A percentile compares a stretch with the other conserved stretches of the same genome.
These are phyloP conservation scores for Penicillium sp. DNA, from an alignment of 2,329 filamentous ascomycete species.

Conservation along the genomic window DNA sequence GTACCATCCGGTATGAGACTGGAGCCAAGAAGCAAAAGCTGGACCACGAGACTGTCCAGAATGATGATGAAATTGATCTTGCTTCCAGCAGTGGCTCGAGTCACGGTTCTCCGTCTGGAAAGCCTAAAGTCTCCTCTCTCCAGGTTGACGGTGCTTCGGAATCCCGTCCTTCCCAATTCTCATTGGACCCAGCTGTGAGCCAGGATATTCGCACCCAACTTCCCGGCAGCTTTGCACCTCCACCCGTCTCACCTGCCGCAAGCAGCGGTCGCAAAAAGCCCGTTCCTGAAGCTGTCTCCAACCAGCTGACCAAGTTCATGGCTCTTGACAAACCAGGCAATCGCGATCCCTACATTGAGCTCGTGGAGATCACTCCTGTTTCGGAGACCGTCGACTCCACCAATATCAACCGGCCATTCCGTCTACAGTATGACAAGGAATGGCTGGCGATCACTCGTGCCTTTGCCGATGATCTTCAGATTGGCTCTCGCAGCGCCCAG, in stretches of 20 bases:
- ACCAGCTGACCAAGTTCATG: constrained; percentile 75
- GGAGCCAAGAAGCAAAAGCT: not conserved
- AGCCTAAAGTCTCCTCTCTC: too few relatives aligned
- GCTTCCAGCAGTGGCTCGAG: constrained; percentile 22
- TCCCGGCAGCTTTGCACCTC: constrained; percentile 63
- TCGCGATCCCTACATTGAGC: constrained; percentile 68
- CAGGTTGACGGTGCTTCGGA: not conserved
- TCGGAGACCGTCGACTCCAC: constrained; percentile 26
- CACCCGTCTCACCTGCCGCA: constrained; percentile 30
- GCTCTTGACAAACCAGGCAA: constrained; percentile 82
- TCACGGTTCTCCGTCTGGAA: too few relatives aligned
- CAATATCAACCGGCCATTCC: constrained; percentile 45
- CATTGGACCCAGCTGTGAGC: too few relatives aligned
- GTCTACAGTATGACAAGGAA: constrained; percentile 78
- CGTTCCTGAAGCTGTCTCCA: constrained; percentile 66
- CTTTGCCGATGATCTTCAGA: constrained; percentile 60
- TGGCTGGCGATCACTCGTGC: constrained; percentile 90
- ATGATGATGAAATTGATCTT: constrained; percentile 46
- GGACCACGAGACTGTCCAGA: constrained; percentile 36
- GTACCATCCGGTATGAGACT: too few relatives aligned
- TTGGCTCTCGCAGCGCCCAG: constrained; percentile 55
- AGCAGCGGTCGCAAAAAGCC: too few relatives aligned
- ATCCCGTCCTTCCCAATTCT: too few relatives aligned
- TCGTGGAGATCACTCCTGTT: constrained; percentile 58
- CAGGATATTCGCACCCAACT: constrained; percentile 65